Evolutionary conservation across 2,329 filamentous ascomycete species (phyloP), one percentile per base, ranked within the genome.

Genomic region (Allantophomopsis cytisporea): DNA sequence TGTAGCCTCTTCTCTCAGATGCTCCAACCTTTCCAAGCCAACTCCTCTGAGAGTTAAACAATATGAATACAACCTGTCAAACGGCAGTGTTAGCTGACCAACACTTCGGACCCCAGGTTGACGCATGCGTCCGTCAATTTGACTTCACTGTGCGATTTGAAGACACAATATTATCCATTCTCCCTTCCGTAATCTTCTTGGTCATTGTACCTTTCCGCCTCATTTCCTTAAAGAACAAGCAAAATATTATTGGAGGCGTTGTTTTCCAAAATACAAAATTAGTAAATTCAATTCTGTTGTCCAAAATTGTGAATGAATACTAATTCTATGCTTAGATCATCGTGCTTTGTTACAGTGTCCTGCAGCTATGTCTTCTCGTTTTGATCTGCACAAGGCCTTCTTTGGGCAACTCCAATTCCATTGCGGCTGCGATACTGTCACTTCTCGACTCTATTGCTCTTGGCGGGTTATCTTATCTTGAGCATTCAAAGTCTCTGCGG

Each of bases 401-500:
- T 1, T 39, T 40, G n/a, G 45, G 43, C 13, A 51, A 53, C 2
- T 44, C 46, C 18, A 50, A 48, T 1, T 57, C 59, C 2, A 40
- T 59, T 1, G 48, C 59, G 0, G 52, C 56, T 10, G 44, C 51
- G 2, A 43, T 43, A 0, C 34, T 62, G 2, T 56, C 54, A 1
- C 39, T 59, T 1, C 17, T 58, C 12, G 55, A 56, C 1, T 51
- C 54, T 2, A 31, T 60, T 3, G 47, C 47, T n/a, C 45, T 59
- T 5, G 40, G 52, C 2, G 31, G 47, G 0, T 39, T 64, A 2
- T 62, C 60, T 0, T 60, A 59, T 7, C 35, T 54, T 2, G 37
- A 60, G 45, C 62, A 66, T 43, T 44, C 46, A 11, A 53, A 51
- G 12, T 53, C 60, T 2, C 53, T 52, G 0, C 53, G 62, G 1